Percentiles rank a stretch among this genome's conserved stretches.
Conservation (phyloP, 2,329 filamentous ascomycete species). For the Fusarium protoensiforme region DNA sequence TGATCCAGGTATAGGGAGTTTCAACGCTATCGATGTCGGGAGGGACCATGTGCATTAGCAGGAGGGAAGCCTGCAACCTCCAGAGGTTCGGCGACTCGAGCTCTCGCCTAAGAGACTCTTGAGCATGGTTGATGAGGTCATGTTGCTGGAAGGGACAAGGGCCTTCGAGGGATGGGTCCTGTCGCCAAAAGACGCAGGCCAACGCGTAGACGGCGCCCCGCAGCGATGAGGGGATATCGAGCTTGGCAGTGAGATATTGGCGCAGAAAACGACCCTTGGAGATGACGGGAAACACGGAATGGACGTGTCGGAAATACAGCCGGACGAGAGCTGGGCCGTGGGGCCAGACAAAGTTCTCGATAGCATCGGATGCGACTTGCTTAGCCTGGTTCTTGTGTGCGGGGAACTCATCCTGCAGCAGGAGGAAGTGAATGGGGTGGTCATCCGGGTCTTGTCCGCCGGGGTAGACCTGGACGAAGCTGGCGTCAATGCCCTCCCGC, state of each 20-base stretch:
- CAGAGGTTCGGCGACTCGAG: conserved; percentile 59
- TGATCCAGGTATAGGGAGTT: conserved; percentile 57
- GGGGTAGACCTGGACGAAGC: conserved; percentile 55
- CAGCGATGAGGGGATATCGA: conserved; percentile 55
- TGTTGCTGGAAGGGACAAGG: conserved; percentile 53
- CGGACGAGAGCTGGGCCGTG: conserved; percentile 55
- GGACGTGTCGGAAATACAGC: conserved; percentile 58
- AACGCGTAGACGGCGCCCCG: conserved; percentile 58
- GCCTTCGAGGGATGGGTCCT: conserved; percentile 45
- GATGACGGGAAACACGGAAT: conserved; percentile 56
- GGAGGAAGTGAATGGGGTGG: conserved; percentile 58
- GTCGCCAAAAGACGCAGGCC: conserved; percentile 55
- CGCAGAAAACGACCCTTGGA: conserved; percentile 57
- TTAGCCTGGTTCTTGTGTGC: conserved; percentile 53
- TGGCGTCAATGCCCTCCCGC: conserved; percentile 57
- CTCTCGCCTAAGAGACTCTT: conserved; percentile 56
- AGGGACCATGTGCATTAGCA: conserved; percentile 58
- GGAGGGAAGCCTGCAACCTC: conserved; percentile 58
- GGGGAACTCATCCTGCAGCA: conserved; percentile 58
- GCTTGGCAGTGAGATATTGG: conserved; percentile 51
- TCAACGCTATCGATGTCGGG: conserved; percentile 59
- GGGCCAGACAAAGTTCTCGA: conserved; percentile 55
- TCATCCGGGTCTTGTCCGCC: conserved; percentile 49
- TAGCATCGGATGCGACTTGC: conserved; percentile 52
- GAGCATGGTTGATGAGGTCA: conserved; percentile 54